Evolutionary conservation across 2,329 filamentous ascomycete species (phyloP).

Genomic region (Phialophora expanda): DNA sequence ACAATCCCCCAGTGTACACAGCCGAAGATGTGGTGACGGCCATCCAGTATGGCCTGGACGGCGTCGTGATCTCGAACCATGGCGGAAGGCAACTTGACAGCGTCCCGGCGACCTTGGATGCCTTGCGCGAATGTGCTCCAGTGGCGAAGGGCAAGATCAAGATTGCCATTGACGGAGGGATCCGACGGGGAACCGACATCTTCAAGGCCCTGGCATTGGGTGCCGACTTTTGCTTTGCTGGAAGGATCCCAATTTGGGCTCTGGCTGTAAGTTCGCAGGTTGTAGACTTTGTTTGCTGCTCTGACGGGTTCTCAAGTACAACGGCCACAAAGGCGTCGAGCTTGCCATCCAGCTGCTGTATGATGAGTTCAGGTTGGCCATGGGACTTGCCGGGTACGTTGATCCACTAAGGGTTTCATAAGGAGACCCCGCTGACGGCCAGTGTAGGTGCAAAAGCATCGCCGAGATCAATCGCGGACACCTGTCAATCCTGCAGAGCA

Average conservation of each 20-base stretch:
- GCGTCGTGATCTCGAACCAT: conserved; percentile 37
- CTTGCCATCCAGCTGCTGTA: conserved; percentile 24
- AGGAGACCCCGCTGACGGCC: background rate
- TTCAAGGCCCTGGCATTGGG: conserved; percentile 48
- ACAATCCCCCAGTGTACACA: conserved; percentile 24
- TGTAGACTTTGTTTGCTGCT: background rate
- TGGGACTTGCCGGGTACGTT: conserved; percentile 38
- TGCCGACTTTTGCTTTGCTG: conserved; percentile 44
- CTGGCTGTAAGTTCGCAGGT: conserved; percentile 39
- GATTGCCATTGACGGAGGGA: conserved; percentile 44
- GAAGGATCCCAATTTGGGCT: conserved; percentile 46
- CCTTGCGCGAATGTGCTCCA: conserved; percentile 33
- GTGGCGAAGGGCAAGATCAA: conserved; percentile 42
- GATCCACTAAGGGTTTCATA: background rate
- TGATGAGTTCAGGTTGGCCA: conserved; percentile 27
- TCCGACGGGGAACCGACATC: conserved; percentile 46
- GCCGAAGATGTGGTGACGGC: conserved; percentile 35
- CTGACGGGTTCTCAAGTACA: conserved; percentile 16
- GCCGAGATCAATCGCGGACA: conserved; percentile 42
- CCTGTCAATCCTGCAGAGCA: conserved; percentile 41
- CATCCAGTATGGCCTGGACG: conserved; percentile 36
- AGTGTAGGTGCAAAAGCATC: conserved; percentile 38
- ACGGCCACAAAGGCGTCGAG: conserved; percentile 24
- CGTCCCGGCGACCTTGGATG: conserved; percentile 37
- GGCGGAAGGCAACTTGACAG: conserved; percentile 37